A percentile compares a stretch with the other conserved stretches of the same genome.
Conservation (phyloP, 345 rosid genomes). For the Lagerstroemia speciosa region DNA sequence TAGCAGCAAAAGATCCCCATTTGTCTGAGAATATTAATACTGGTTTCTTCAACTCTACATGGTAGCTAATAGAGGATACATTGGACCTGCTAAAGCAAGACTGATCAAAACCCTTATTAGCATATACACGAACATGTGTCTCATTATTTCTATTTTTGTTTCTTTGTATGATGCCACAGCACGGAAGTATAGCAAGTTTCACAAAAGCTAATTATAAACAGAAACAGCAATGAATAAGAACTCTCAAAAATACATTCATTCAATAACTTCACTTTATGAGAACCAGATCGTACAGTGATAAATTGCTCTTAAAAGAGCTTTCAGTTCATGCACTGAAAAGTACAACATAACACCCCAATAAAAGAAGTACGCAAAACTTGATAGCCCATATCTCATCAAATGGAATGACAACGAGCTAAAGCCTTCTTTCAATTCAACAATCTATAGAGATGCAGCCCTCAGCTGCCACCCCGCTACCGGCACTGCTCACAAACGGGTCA, state of each 20-base stretch:
- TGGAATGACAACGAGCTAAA: background rate
- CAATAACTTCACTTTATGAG: background rate
- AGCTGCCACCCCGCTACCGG: slow-evolving; percentile 20
- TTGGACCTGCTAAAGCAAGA: too few relatives aligned
- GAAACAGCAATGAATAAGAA: background rate
- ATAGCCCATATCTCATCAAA: background rate
- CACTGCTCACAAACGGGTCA: slow-evolving; percentile 54
- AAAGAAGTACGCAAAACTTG: slow-evolving; percentile 1
- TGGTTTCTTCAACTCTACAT: too few relatives aligned
- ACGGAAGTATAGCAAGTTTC: background rate
- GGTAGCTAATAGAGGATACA: too few relatives aligned
- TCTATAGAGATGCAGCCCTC: slow-evolving; percentile 71
- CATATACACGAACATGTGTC: too few relatives aligned
- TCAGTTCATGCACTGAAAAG: background rate
- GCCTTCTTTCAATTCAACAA: slow-evolving; percentile 35
- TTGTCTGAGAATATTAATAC: too few relatives aligned
- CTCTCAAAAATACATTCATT: background rate
- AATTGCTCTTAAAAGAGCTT: background rate
- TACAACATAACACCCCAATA: background rate
- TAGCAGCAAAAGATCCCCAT: too few relatives aligned
- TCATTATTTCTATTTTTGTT: too few relatives aligned
- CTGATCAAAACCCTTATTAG: too few relatives aligned
- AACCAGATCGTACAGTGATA: background rate
- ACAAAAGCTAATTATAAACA: background rate
- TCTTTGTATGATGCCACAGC: too few relatives aligned